Conservation (phyloP, 345 rosid species). For the Euphorbia tirucalli region DNA sequence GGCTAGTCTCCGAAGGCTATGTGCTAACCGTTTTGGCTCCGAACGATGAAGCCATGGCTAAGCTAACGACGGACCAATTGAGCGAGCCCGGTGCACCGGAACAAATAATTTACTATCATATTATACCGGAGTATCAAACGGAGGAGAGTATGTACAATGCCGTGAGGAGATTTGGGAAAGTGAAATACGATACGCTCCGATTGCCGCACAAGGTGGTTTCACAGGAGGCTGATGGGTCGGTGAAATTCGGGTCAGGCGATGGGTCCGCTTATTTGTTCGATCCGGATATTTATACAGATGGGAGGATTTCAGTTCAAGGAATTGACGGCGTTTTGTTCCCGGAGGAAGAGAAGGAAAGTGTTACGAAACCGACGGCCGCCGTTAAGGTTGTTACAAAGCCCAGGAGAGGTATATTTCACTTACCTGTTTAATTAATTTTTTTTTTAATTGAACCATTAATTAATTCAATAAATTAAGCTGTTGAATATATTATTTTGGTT, state of each 20-base stretch:
- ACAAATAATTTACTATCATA: slow-evolving; percentile 82
- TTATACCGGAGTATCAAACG: slow-evolving; percentile 94
- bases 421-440: not conserved
- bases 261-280: slow-evolving; percentile 54
- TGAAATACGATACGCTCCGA: slow-evolving; percentile 75
- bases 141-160: slow-evolving; percentile 99
- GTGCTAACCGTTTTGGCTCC: slow-evolving; percentile 95
- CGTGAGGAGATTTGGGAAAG: slow-evolving; percentile 84
- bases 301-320: slow-evolving; percentile 96
- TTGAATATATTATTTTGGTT: no score
- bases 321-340: slow-evolving; percentile 88
- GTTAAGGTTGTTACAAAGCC: slow-evolving; percentile 68
- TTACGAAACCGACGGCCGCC: slow-evolving; percentile 22
- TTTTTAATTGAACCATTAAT: no score
- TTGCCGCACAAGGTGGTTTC: slow-evolving; percentile 86
- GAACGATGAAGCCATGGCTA: slow-evolving; percentile 98
- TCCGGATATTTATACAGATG: slow-evolving; percentile 86
- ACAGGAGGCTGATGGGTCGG: slow-evolving; percentile 59
- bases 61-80: slow-evolving; percentile 81
- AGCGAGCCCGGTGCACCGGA: slow-evolving; percentile 99
- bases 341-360: slow-evolving; percentile 43
- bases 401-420: slow-evolving; percentile 68
- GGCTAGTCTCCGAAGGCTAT: slow-evolving; percentile 89
- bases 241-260: slow-evolving; percentile 53
- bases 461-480: no score